Conservation (phyloP, 208 protist genomes). For the Angomonas deanei region DNA sequence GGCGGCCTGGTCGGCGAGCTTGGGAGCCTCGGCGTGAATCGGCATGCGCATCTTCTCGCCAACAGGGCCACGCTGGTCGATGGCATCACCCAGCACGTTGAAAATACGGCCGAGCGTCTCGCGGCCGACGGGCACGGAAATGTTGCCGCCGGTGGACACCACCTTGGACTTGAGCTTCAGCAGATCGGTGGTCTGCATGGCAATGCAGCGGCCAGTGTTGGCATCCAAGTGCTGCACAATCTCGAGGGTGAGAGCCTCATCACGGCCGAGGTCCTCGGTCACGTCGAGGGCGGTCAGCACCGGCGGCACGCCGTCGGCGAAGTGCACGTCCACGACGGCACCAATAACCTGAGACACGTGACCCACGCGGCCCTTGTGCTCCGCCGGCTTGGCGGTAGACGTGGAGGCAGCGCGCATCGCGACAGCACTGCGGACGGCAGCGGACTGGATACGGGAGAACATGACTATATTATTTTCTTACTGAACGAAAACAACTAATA, state of each 20-base stretch:
- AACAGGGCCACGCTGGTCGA: slow-evolving; percentile 97
- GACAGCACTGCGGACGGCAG: slow-evolving; percentile 27
- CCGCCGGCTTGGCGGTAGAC: slow-evolving; percentile 25
- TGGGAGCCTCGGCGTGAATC: slow-evolving; percentile 94
- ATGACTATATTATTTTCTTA: slow-evolving; percentile 16
- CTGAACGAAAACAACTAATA: slow-evolving; percentile 17
- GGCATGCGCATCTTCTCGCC: slow-evolving; percentile 78
- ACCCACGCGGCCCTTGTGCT: slow-evolving; percentile 78
- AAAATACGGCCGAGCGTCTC: slow-evolving; percentile 97
- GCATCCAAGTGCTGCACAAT: slow-evolving; percentile 96
- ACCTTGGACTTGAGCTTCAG: slow-evolving; percentile 93
- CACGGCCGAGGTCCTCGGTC: slow-evolving; percentile 64
- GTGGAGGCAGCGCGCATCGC: slow-evolving; percentile 17
- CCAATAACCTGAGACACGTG: slow-evolving; percentile 95
- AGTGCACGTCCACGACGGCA: slow-evolving; percentile 98
- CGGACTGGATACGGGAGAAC: slow-evolving; percentile 58
- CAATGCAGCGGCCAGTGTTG: slow-evolving; percentile 96
- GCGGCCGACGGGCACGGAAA: slow-evolving; percentile 95
- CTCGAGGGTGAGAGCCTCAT: slow-evolving; percentile 93
- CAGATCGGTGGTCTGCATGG: slow-evolving; percentile 98
- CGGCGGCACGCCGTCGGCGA: slow-evolving; percentile 92
- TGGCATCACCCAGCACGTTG: slow-evolving; percentile 98
- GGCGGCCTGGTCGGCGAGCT: slow-evolving; percentile 91
- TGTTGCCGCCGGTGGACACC: slow-evolving; percentile 92
- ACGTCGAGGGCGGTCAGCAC: slow-evolving; percentile 97